Evolutionary conservation across 1,284 basidiomycete species (phyloP).

Genomic region (Ceratobasidium theobromae): DNA sequence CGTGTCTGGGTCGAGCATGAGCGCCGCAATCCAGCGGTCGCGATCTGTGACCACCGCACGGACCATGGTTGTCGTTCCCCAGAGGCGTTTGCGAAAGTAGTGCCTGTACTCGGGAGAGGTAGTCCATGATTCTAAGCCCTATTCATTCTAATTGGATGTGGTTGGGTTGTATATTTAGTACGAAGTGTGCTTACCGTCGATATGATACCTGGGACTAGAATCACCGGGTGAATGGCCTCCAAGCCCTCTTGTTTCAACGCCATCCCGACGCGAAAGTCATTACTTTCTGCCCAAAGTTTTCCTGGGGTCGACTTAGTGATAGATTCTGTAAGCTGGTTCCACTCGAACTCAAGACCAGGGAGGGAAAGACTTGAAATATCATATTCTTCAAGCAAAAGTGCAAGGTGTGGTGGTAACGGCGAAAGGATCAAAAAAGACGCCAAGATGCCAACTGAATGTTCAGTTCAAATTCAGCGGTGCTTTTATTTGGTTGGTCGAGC

Average conservation of each 20-base stretch:
- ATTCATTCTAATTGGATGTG: not conserved
- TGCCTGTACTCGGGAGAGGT: conserved; percentile 73
- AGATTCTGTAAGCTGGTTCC: conserved; percentile 33
- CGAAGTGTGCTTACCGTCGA: conserved; percentile 31
- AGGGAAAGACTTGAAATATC: conserved; percentile 33
- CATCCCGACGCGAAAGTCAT: conserved; percentile 35
- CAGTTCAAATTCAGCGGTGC: not conserved
- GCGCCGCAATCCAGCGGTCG: conserved; percentile 84
- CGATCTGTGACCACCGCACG: conserved; percentile 84
- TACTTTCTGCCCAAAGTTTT: conserved; percentile 33
- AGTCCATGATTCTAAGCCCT: conserved; percentile 85
- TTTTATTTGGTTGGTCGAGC: not conserved
- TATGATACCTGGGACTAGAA: conserved; percentile 35
- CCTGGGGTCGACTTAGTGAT: conserved; percentile 33
- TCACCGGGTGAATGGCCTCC: conserved; percentile 35
- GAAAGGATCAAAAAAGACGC: conserved; percentile 33
- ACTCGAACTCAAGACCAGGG: conserved; percentile 34
- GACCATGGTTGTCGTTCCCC: conserved; percentile 82
- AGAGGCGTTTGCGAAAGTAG: conserved; percentile 83
- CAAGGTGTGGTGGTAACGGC: conserved; percentile 34
- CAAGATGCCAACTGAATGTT: conserved; percentile 32
- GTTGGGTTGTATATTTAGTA: not conserved
- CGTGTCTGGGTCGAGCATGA: conserved; percentile 88
- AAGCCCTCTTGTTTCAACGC: conserved; percentile 28
- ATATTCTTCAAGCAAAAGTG: conserved; percentile 34